Conservation (phyloP, 805 yeast genomes). For the Yarrowia alimentaria region DNA sequence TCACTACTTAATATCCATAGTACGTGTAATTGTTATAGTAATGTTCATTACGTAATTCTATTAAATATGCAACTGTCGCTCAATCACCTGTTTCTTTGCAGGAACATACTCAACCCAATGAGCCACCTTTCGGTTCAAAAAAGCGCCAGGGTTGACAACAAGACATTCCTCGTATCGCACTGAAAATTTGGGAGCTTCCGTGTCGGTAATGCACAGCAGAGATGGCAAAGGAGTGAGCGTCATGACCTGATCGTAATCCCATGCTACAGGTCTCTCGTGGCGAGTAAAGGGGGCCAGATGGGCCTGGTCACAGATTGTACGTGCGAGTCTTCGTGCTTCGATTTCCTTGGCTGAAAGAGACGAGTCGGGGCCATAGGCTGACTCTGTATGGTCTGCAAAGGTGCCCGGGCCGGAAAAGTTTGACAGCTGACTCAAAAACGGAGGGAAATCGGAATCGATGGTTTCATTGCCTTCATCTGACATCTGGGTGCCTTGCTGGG, state of each 20-base stretch:
- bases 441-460: not conserved
- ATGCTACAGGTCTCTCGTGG: constrained; percentile 58
- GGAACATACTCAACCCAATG: constrained; percentile 76
- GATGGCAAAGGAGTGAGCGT: constrained; percentile 79
- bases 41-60: too few relatives aligned
- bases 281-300: constrained; percentile 76
- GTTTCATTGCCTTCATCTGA: not conserved
- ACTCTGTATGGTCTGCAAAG: too few relatives aligned
- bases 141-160: constrained; percentile 67
- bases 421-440: not conserved
- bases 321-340: constrained; percentile 54
- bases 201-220: constrained; percentile 59
- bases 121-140: constrained; percentile 48
- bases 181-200: constrained; percentile 67
- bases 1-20: too few relatives aligned
- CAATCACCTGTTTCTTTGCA: constrained; percentile 48
- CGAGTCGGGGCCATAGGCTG: constrained; percentile 1
- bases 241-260: constrained; percentile 69
- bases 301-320: constrained; percentile 84
- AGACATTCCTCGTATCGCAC: constrained; percentile 80
- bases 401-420: too few relatives aligned
- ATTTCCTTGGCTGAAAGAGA: constrained; percentile 35
- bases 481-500: too few relatives aligned
- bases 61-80: constrained; percentile 33
- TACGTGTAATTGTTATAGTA: too few relatives aligned